A percentile compares a stretch with the other conserved stretches of the same genome.
Evolutionary conservation across 805 yeast species (phyloP).

Genomic region (Candida qinlingensis): DNA sequence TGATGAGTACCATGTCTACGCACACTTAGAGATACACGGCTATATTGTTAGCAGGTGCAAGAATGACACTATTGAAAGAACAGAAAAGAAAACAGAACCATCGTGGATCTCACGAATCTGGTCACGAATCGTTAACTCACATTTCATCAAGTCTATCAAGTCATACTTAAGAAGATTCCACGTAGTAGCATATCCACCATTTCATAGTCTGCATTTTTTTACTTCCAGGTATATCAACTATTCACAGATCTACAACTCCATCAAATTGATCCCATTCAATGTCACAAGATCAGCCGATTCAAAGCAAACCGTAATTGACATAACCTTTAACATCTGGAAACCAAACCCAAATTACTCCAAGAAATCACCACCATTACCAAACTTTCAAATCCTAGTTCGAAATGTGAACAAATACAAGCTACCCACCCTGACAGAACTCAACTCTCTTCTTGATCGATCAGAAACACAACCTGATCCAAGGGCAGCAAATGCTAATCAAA

Average conservation of each 20-base stretch:
- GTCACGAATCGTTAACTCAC: background rate
- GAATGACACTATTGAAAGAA: slow-evolving; percentile 6
- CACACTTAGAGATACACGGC: slow-evolving; percentile 73
- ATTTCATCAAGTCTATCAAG: background rate
- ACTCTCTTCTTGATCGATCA: slow-evolving; percentile 25
- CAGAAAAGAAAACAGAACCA: background rate
- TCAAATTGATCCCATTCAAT: slow-evolving; percentile 25
- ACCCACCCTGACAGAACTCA: slow-evolving; percentile 42
- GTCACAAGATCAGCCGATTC: background rate
- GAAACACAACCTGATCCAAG: slow-evolving; percentile 25
- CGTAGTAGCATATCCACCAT: slow-evolving; percentile 9
- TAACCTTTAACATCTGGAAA: slow-evolving; percentile 72
- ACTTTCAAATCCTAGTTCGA: slow-evolving; percentile 63
- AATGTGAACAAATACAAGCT: slow-evolving; percentile 39
- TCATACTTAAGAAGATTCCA: slow-evolving; percentile 1
- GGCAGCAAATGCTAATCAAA: slow-evolving; percentile 25
- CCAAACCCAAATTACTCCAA: slow-evolving; percentile 71
- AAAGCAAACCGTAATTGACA: slow-evolving; percentile 14
- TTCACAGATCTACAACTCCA: slow-evolving; percentile 27
- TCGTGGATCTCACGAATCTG: background rate
- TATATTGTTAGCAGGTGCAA: slow-evolving; percentile 47
- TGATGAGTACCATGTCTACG: slow-evolving; percentile 61
- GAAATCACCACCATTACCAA: slow-evolving; percentile 63
- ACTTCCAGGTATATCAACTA: slow-evolving; percentile 21
- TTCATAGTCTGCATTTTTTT: slow-evolving; percentile 13